These are phyloP conservation scores for Diaporthe amygdali DNA, from an alignment of 2,329 filamentous ascomycete species.

Conservation along the genomic window DNA sequence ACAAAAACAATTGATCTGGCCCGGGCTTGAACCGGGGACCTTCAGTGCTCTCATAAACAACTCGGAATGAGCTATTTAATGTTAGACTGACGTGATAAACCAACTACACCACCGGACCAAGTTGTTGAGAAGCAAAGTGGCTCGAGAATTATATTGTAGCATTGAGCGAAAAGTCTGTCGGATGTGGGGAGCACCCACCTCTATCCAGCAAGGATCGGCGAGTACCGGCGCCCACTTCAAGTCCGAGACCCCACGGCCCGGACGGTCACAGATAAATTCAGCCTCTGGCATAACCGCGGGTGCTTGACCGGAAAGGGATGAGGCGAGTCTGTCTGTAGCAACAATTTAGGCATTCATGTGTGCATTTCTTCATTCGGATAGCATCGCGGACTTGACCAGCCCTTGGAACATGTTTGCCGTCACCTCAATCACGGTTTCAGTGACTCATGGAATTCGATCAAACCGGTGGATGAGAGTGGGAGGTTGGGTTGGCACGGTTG, in stretches of 20 bases:
- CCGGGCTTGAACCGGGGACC: constrained; percentile 21
- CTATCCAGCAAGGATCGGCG: background rate
- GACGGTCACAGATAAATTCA: background rate
- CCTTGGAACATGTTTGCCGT: background rate
- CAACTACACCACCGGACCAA: constrained; percentile 41
- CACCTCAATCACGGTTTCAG: background rate
- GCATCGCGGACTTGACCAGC: background rate
- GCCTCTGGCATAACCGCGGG: background rate
- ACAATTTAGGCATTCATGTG: background rate
- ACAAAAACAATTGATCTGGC: constrained; percentile 4
- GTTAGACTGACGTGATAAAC: constrained; percentile 56
- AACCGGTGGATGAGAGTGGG: no score
- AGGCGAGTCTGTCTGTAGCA: background rate
- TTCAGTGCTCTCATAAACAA: background rate
- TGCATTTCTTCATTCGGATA: background rate
- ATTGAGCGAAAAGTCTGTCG: background rate
- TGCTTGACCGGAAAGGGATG: background rate
- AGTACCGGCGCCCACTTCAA: background rate
- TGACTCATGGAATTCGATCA: background rate
- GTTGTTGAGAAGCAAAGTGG: background rate
- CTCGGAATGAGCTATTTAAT: constrained; percentile 1
- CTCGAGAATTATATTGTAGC: background rate
- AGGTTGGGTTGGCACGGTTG: no score
- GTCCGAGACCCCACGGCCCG: background rate
- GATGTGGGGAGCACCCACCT: background rate